Evolutionary conservation across 2,329 filamentous ascomycete species (phyloP).

Genomic region (Fusarium pseudograminearum): DNA sequence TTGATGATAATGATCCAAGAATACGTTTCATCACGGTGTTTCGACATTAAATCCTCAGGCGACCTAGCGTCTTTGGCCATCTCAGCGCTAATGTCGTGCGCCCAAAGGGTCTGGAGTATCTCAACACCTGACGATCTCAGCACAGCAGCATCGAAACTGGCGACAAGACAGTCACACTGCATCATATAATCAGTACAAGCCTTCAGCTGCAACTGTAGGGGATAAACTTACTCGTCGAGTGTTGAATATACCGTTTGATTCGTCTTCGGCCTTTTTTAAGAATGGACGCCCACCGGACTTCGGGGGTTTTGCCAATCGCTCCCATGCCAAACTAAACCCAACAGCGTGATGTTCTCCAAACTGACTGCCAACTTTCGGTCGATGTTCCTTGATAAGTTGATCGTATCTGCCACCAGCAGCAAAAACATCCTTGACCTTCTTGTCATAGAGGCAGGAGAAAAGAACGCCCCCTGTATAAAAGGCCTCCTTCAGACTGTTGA

Average conservation of each 20-base stretch:
- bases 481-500: constrained; percentile 89
- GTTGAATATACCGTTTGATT: constrained; percentile 68
- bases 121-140: constrained; percentile 82
- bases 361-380: constrained; percentile 73
- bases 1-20: constrained; percentile 93
- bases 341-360: constrained; percentile 82
- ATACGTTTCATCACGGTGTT: constrained; percentile 81
- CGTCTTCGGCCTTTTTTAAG: constrained; percentile 77
- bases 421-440: constrained; percentile 85
- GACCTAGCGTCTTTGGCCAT: constrained; percentile 83
- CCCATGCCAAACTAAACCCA: constrained; percentile 91
- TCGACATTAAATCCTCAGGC: constrained; percentile 81
- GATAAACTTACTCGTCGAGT: constrained; percentile 68
- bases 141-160: constrained; percentile 83
- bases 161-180: constrained; percentile 88
- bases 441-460: constrained; percentile 91
- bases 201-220: neutral
- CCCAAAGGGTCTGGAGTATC: constrained; percentile 83
- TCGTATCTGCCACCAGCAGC: constrained; percentile 96
- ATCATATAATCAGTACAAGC: constrained; percentile 3
- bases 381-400: constrained; percentile 84
- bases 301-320: constrained; percentile 77
- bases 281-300: constrained; percentile 68
- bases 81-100: constrained; percentile 87
- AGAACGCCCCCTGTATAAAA: constrained; percentile 89